Conservation (phyloP, 2,329 filamentous ascomycete species). For the Dothistroma septosporum region DNA sequence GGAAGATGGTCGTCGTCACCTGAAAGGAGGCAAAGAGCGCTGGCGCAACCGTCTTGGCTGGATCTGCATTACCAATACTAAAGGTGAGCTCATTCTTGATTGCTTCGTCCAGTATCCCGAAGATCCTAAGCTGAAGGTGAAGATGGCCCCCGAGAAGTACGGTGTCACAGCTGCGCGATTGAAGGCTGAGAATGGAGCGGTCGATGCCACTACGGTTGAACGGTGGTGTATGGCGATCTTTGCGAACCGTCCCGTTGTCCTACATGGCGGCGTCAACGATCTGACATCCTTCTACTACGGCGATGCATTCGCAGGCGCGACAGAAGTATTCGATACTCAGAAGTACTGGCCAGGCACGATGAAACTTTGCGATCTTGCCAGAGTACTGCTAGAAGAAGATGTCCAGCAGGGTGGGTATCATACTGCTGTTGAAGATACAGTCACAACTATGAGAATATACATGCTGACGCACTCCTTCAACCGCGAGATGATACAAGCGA, state of each 20-base stretch:
- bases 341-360: not conserved
- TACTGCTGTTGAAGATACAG: not conserved
- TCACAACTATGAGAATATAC: not conserved
- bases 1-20: not conserved
- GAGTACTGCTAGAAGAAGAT: not conserved
- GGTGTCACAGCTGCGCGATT: constrained; percentile 12
- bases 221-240: constrained; percentile 12
- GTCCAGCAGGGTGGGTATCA: not conserved
- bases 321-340: constrained; percentile 15
- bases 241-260: constrained; percentile 10
- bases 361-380: not conserved
- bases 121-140: not conserved
- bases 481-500: not conserved
- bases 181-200: constrained; percentile 13
- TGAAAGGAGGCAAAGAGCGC: not conserved
- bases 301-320: not conserved
- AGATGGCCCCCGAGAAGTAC: constrained; percentile 7
- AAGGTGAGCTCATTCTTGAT: constrained; percentile 16
- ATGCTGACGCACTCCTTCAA: not conserved
- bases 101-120: constrained; percentile 10
- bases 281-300: constrained; percentile 1
- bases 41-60: constrained; percentile 15
- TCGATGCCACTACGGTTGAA: constrained; percentile 9
- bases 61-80: constrained; percentile 15
- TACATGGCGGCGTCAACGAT: constrained; percentile 13